Percentiles rank a stretch among this genome's conserved stretches.
Evolutionary conservation across 129 eudicot species (phyloP).

Genomic region (Centaurea solstitialis): DNA sequence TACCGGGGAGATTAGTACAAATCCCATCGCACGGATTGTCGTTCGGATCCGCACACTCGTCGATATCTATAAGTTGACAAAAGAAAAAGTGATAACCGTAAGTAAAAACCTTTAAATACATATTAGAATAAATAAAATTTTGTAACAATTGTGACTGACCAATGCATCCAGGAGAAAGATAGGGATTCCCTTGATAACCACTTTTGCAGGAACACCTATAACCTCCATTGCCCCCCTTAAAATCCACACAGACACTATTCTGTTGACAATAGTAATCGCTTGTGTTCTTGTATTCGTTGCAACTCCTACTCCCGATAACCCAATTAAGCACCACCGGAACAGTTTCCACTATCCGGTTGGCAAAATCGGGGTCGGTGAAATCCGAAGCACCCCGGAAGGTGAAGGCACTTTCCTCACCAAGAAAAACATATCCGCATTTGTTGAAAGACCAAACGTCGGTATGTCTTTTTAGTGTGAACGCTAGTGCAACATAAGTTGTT

Average conservation of each 20-base stretch:
- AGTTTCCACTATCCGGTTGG: background rate
- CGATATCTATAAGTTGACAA: conserved; percentile 22
- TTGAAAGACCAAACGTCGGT: conserved; percentile 20
- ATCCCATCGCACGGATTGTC: conserved; percentile 22
- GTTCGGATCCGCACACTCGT: conserved; percentile 32
- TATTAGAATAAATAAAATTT: background rate
- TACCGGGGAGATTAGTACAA: conserved; percentile 42
- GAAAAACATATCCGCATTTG: conserved; percentile 38
- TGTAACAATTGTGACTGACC: conserved; percentile 1
- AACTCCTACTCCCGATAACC: conserved; percentile 22
- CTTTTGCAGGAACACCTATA: conserved; percentile 28
- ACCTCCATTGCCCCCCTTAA: conserved; percentile 24
- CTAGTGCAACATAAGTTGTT: background rate
- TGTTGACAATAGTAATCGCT: conserved; percentile 22
- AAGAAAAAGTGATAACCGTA: background rate
- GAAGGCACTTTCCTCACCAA: conserved; percentile 34
- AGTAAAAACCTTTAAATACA: background rate
- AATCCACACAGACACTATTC: conserved; percentile 35
- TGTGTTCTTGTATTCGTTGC: conserved; percentile 14
- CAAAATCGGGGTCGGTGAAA: conserved; percentile 22
- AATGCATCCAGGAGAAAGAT: conserved; percentile 36
- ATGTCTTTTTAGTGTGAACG: background rate
- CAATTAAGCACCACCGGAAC: conserved; percentile 42
- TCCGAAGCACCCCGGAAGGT: conserved; percentile 29
- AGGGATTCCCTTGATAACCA: conserved; percentile 40